These are phyloP conservation scores for Irpex sp. DNA, from an alignment of 1,284 basidiomycete genomes.

Conservation along the genomic window DNA sequence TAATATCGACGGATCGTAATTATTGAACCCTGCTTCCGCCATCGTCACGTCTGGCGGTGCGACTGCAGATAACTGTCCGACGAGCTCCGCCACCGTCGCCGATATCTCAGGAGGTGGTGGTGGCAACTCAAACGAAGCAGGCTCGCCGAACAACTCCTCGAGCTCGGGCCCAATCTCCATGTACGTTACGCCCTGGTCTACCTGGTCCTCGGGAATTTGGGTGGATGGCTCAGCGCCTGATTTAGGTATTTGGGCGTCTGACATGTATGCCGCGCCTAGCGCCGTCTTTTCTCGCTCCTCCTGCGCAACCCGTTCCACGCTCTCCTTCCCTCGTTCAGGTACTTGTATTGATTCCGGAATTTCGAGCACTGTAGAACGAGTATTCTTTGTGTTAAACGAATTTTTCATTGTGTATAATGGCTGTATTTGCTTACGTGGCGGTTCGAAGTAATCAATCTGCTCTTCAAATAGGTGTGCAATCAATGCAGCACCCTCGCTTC, in stretches of 20 bases:
- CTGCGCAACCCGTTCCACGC: constrained; percentile 62
- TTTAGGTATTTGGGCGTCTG: constrained; percentile 65
- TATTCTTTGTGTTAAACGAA: constrained; percentile 15
- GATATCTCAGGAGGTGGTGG: constrained; percentile 31
- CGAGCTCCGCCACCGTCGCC: constrained; percentile 62
- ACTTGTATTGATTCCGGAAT: constrained; percentile 53
- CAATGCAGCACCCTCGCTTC: constrained; percentile 78
- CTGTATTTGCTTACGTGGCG: constrained; percentile 50
- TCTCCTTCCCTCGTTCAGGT: constrained; percentile 55
- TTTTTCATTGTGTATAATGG: constrained; percentile 8
- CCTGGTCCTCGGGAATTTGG: constrained; percentile 62
- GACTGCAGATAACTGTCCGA: constrained; percentile 57
- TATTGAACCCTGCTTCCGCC: constrained; percentile 16
- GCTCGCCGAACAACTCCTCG: constrained; percentile 53
- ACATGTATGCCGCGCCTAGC: constrained; percentile 69
- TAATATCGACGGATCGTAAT: constrained; percentile 20
- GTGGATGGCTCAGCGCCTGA: constrained; percentile 66
- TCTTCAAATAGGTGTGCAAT: constrained; percentile 80
- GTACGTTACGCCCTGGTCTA: constrained; percentile 53
- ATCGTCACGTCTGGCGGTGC: constrained; percentile 17
- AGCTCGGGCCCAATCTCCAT: constrained; percentile 71
- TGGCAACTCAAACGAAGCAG: constrained; percentile 30
- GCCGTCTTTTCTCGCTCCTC: constrained; percentile 76
- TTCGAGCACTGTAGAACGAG: constrained; percentile 49
- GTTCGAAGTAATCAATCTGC: constrained; percentile 77